Evolutionary conservation across 345 rosid species (phyloP), one percentile per base, ranked within the genome.

Genomic region (Acer saccharum): DNA sequence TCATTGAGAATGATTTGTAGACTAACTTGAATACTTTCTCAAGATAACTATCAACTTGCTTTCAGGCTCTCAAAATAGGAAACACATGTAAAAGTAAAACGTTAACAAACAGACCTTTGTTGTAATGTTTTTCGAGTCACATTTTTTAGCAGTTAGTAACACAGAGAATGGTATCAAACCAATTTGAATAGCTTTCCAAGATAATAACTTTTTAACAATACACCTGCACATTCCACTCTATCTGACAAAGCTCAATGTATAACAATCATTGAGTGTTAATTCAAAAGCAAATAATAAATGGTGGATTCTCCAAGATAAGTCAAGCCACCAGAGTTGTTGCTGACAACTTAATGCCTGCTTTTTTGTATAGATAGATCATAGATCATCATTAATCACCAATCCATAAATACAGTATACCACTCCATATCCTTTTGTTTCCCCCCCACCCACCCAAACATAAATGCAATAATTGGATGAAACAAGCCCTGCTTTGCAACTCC

Each of bases 381-480:
- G 66, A 61, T 73, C 39, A 35, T 35, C 71, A 78, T 25, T 74
- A 48, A 27, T 29, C 69, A 60, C 69, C 35, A 50, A 64, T 65
- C 77, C 72, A 75, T 81, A 75, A 20, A 77, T 65, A 75, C 74
- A 78, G 74, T 79, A 73, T 57, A 41, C 80, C 35, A 65, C 9
- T 78, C 76, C 69, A 77, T 29, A 72, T 46, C 69, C 46, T 66
- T 75, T 44, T 20, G 35, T 21, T 62, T 66, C 35, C 62, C 32
- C 29, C 48, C 39, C 17, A 44, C 61, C 44, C 61, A 21, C 29
- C 48, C 29, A 17, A 50, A 65, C 52, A 50, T n/a, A 66, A 32
- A 32, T 44, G 63, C 10, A 39, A 64, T 72, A 23, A 65, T 50
- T 25, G 20, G 74, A 13, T 54, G 80, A 68, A 52, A 52, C 57